Evolutionary conservation across 768 basidiomycete species (phyloP).

Genomic region (Leccinum longicurvipes): DNA sequence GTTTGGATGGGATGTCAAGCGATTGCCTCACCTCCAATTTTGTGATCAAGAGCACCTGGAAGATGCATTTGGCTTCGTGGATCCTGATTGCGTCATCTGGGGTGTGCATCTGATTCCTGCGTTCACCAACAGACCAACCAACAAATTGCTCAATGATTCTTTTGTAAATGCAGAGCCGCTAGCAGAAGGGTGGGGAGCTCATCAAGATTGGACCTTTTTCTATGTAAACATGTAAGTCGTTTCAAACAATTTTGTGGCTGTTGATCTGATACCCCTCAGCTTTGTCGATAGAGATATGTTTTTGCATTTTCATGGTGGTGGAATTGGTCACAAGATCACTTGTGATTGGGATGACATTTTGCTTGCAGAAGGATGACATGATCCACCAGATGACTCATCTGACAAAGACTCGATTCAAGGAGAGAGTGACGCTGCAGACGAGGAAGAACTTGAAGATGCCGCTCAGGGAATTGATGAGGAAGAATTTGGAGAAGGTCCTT

Average conservation of each 20-base stretch:
- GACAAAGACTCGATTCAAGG: neutral
- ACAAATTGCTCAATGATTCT: neutral
- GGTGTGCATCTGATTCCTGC: slow-evolving; percentile 42
- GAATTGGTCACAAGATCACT: neutral
- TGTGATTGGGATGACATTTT: neutral
- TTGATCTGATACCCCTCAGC: neutral
- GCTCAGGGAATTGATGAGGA: neutral
- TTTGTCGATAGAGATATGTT: neutral
- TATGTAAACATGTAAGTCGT: neutral
- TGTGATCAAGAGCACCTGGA: slow-evolving; percentile 23
- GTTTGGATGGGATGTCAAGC: neutral
- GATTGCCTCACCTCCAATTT: slow-evolving; percentile 39
- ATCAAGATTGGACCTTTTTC: neutral
- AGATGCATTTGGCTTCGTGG: slow-evolving; percentile 43
- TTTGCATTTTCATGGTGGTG: neutral
- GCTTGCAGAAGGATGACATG: neutral
- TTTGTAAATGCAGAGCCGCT: neutral
- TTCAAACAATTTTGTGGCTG: neutral
- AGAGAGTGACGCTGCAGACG: no score
- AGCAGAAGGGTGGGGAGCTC: neutral
- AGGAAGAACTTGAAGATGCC: no score
- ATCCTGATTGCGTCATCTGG: slow-evolving; percentile 39
- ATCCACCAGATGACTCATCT: neutral
- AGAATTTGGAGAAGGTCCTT: neutral
- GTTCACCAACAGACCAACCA: slow-evolving; percentile 24